phyloP scores from a whole-genome alignment of 306 rosid species.

The Pyrus betulifolia region DNA sequence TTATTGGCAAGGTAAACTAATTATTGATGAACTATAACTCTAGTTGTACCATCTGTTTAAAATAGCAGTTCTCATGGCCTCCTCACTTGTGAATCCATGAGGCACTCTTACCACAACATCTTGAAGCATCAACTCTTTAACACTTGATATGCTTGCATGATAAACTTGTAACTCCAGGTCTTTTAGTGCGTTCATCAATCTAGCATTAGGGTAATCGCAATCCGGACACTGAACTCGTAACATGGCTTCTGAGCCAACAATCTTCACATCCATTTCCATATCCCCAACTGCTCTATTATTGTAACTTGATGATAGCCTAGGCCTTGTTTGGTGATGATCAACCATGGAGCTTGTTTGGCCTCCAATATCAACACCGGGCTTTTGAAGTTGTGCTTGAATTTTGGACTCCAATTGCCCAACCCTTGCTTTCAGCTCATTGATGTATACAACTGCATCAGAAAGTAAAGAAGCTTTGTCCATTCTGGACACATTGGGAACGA shows the following conservation, averaged over 20 bases:
- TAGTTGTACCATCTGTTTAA: slow-evolving; percentile 10
- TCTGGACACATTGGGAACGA: slow-evolving; percentile 45
- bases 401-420: slow-evolving; percentile 9
- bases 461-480: slow-evolving; percentile 53
- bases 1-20: not conserved
- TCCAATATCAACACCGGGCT: not conserved
- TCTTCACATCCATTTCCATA: slow-evolving; percentile 29
- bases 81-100: slow-evolving; percentile 18
- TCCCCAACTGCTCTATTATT: not conserved
- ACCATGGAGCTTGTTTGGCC: not conserved
- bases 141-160: slow-evolving; percentile 38
- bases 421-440: slow-evolving; percentile 33
- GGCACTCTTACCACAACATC: slow-evolving; percentile 45
- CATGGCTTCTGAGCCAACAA: slow-evolving; percentile 44
- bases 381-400: not conserved
- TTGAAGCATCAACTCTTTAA: slow-evolving; percentile 45
- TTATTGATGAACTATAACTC: not conserved
- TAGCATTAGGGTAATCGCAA: slow-evolving; percentile 34
- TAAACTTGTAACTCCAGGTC: slow-evolving; percentile 28
- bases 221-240: slow-evolving; percentile 36
- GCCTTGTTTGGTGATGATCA: not conserved
- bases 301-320: not conserved
- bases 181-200: slow-evolving; percentile 34
- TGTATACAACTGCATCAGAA: slow-evolving; percentile 32
- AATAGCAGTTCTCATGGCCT: slow-evolving; percentile 27